phyloP scores from a whole-genome alignment of 169 alveolate genomes.

The Eimeria maxima region DNA sequence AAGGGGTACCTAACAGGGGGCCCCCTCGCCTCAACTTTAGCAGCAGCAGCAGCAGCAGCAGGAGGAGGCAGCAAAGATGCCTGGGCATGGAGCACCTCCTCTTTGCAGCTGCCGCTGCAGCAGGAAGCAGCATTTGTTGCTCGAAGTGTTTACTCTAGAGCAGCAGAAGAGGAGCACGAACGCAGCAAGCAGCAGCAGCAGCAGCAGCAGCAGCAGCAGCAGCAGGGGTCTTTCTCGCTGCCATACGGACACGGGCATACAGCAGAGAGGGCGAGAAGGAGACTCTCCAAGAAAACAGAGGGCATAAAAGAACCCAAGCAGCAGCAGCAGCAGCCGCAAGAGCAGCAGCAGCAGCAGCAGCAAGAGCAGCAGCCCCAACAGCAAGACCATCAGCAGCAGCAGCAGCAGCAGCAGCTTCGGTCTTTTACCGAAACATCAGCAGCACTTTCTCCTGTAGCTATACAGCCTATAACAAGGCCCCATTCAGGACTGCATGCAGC shows the following conservation, averaged over 20 bases:
- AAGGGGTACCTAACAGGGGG: neutral
- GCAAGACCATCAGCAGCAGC: too few relatives aligned
- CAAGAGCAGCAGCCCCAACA: neutral
- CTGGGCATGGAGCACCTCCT: neutral
- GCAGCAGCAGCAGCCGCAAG: conserved; percentile 60
- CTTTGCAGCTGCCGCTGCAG: neutral
- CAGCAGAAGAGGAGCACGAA: conserved; percentile 37
- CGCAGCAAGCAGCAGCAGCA: too few relatives aligned
- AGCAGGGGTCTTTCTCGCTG: neutral
- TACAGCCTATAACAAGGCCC: neutral
- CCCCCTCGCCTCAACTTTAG: neutral
- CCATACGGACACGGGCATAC: conserved; percentile 33
- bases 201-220: conserved; percentile 17
- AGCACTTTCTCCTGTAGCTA: neutral
- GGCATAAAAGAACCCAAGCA: neutral
- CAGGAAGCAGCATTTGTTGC: neutral
- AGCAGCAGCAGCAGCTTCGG: too few relatives aligned
- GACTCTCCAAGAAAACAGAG: neutral
- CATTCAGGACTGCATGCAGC: neutral
- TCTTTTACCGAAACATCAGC: too few relatives aligned
- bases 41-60: neutral
- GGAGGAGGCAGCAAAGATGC: neutral
- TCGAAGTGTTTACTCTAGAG: neutral
- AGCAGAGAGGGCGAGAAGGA: conserved; percentile 23
- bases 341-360: conserved; percentile 27